These are phyloP conservation scores for Lathyrus aphaca DNA, from an alignment of 306 rosid species.

Conservation along the genomic window DNA sequence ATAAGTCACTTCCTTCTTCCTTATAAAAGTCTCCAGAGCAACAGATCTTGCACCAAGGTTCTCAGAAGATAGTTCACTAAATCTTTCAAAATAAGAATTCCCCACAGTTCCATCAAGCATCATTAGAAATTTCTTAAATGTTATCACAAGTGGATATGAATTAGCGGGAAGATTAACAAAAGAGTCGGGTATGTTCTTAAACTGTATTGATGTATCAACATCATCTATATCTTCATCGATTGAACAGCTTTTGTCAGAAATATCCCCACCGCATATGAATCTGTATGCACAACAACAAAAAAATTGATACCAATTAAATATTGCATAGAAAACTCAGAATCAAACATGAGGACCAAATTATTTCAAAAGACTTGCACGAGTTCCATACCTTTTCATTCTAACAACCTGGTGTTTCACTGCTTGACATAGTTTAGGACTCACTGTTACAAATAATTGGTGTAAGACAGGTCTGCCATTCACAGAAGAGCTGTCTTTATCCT, in stretches of 20 bases:
- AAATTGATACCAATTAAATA: not conserved
- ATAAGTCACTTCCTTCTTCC: constrained; percentile 67
- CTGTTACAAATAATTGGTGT: constrained; percentile 76
- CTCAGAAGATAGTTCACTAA: constrained; percentile 42
- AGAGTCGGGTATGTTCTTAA: constrained; percentile 61
- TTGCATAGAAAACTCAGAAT: not conserved
- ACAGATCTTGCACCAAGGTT: constrained; percentile 49
- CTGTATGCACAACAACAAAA: constrained; percentile 39
- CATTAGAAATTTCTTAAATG: constrained; percentile 76
- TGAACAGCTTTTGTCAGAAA: constrained; percentile 29
- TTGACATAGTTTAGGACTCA: constrained; percentile 75
- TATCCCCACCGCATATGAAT: constrained; percentile 44
- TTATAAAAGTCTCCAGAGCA: constrained; percentile 55
- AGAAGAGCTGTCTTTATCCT: constrained; percentile 19
- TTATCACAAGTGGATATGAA: constrained; percentile 75
- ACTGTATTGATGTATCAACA: constrained; percentile 53
- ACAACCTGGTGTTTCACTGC: constrained; percentile 70
- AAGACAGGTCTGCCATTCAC: constrained; percentile 42
- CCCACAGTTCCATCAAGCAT: constrained; percentile 82
- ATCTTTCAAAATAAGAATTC: constrained; percentile 71
- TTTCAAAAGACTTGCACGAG: not conserved
- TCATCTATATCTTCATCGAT: constrained; percentile 53
- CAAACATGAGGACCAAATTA: not conserved
- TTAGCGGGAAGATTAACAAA: constrained; percentile 52
- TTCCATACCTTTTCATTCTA: constrained; percentile 64